These are phyloP conservation scores for Dinochytrium kinnereticum DNA, from an alignment of 371 early-diverging fungal genomes.

Conservation along the genomic window DNA sequence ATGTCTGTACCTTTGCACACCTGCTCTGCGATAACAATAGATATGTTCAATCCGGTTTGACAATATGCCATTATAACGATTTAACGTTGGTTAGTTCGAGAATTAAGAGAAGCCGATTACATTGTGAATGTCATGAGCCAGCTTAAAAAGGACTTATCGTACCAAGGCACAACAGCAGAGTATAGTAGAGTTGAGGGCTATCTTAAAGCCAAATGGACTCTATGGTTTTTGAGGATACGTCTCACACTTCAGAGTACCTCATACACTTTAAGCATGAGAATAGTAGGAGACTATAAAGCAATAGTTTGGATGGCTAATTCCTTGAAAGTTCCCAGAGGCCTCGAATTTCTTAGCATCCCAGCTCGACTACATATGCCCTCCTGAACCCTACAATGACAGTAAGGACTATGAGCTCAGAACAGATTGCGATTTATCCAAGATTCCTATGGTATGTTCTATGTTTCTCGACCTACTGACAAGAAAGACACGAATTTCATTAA, in stretches of 20 bases:
- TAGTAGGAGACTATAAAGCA: slow-evolving; percentile 26
- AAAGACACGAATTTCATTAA: neutral
- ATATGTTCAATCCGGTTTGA: slow-evolving; percentile 45
- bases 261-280: slow-evolving; percentile 42
- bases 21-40: slow-evolving; percentile 53
- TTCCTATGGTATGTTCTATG: neutral
- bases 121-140: slow-evolving; percentile 48
- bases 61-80: neutral
- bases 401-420: slow-evolving; percentile 5
- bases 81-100: slow-evolving; percentile 36
- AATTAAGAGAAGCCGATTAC: slow-evolving; percentile 59
- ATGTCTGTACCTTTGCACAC: slow-evolving; percentile 43
- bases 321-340: slow-evolving; percentile 10
- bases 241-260: slow-evolving; percentile 37
- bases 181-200: slow-evolving; percentile 43
- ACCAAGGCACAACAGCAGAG: slow-evolving; percentile 52
- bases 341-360: slow-evolving; percentile 8
- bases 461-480: neutral
- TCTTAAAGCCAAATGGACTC: slow-evolving; percentile 45
- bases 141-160: slow-evolving; percentile 56
- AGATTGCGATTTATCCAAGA: slow-evolving; percentile 16
- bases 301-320: neutral
- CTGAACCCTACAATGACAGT: neutral
- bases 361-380: slow-evolving; percentile 6
- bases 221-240: slow-evolving; percentile 50